Evolutionary conservation across 129 eudicot genomes (phyloP).

Genomic region (Saussurea involucrata): DNA sequence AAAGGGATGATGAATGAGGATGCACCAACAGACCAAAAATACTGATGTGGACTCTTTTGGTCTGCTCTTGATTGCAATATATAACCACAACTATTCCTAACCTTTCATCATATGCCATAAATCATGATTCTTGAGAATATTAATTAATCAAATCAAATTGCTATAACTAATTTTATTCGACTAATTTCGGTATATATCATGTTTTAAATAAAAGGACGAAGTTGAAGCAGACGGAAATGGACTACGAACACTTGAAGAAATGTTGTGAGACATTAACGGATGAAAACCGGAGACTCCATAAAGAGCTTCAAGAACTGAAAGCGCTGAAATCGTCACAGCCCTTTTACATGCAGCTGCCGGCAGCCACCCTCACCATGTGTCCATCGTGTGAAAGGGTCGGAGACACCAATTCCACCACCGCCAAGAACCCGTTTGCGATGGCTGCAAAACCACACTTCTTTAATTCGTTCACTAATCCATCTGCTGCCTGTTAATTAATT

Average conservation of each 20-base stretch:
- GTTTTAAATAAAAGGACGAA: constrained; percentile 59
- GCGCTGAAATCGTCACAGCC: constrained; percentile 61
- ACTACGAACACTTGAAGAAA: constrained; percentile 81
- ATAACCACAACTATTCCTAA: constrained; percentile 29
- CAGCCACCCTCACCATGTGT: constrained; percentile 91
- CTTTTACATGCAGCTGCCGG: constrained; percentile 86
- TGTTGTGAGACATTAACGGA: constrained; percentile 74
- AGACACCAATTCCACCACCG: constrained; percentile 21
- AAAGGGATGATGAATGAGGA: constrained; percentile 22
- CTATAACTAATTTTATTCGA: neutral
- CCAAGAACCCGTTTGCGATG: constrained; percentile 33
- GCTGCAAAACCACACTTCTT: constrained; percentile 51
- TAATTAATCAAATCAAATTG: neutral
- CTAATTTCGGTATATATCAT: neutral
- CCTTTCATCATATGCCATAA: constrained; percentile 26
- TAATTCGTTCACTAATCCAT: constrained; percentile 60
- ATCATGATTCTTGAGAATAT: constrained; percentile 3
- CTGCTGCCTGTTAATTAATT: constrained; percentile 55
- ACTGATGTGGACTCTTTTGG: constrained; percentile 33
- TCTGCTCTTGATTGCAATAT: constrained; percentile 26
- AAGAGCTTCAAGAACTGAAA: constrained; percentile 81
- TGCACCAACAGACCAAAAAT: constrained; percentile 37
- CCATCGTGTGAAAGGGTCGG: constrained; percentile 84
- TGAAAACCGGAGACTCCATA: constrained; percentile 81
- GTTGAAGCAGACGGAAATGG: constrained; percentile 93